phyloP scores from a whole-genome alignment of 305 asterid genomes.

The Lippia alba region DNA sequence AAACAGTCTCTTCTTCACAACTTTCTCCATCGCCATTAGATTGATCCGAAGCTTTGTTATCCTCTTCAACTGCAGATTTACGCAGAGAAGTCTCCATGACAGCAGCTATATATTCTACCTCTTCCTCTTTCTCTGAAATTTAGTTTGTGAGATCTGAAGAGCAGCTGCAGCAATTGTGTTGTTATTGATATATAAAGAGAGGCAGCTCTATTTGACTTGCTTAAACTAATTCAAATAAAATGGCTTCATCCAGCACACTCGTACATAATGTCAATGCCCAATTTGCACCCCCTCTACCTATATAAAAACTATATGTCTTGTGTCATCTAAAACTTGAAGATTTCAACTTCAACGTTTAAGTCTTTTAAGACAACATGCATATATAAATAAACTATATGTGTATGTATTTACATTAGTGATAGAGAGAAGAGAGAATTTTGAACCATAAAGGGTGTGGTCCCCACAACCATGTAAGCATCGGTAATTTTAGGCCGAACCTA shows the following conservation, averaged over 20 bases:
- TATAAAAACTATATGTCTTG: conserved; percentile 23
- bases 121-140: conserved; percentile 8
- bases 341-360: conserved; percentile 74
- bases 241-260: conserved; percentile 54
- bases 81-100: conserved; percentile 51
- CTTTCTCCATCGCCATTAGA: conserved; percentile 52
- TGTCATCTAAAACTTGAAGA: conserved; percentile 55
- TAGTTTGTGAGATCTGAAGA: conserved; percentile 33
- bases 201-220: conserved; percentile 73
- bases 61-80: conserved; percentile 43
- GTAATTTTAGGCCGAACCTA: no score
- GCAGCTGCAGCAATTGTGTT: conserved; percentile 36
- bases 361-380: conserved; percentile 49
- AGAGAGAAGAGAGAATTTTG: conserved; percentile 3
- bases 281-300: conserved; percentile 35
- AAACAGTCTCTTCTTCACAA: conserved; percentile 43
- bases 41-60: conserved; percentile 45
- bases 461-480: background rate
- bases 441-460: conserved; percentile 34
- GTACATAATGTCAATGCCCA: conserved; percentile 73
- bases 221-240: conserved; percentile 54
- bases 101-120: background rate
- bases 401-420: background rate
- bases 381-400: background rate
- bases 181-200: conserved; percentile 43